A percentile compares a stretch with the other conserved stretches of the same genome.
Evolutionary conservation across 2,329 filamentous ascomycete species (phyloP).

Genomic region (Exophiala dermatitidis): DNA sequence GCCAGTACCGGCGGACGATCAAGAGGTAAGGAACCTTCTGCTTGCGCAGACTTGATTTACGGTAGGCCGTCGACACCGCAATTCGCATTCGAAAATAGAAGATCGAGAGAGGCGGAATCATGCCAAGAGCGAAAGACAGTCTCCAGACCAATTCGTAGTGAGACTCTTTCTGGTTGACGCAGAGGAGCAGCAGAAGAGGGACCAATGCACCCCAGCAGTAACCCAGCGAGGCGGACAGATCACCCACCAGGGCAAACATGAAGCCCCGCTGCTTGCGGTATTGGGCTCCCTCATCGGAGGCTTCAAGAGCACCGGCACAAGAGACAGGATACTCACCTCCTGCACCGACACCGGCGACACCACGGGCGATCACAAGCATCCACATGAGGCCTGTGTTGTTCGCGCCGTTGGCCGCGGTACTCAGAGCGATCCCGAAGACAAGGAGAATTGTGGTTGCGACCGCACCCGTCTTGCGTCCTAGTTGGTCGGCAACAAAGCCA

Average conservation of each 20-base stretch:
- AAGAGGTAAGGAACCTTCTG: constrained; percentile 44
- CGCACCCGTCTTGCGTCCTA: constrained; percentile 47
- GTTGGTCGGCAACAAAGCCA: constrained; percentile 44
- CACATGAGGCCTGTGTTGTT: constrained; percentile 40
- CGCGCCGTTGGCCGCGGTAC: constrained; percentile 21
- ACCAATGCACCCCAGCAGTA: constrained; percentile 47
- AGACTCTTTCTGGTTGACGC: constrained; percentile 40
- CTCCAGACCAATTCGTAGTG: constrained; percentile 43
- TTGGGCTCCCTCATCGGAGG: constrained; percentile 44
- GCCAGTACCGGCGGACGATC: constrained; percentile 45
- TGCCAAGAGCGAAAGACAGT: constrained; percentile 45
- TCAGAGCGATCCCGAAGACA: constrained; percentile 43
- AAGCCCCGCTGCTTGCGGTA: constrained; percentile 47
- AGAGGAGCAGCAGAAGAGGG: constrained; percentile 46
- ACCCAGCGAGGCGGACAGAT: constrained; percentile 46
- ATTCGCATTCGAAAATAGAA: constrained; percentile 48
- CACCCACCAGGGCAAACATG: constrained; percentile 51
- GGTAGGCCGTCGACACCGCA: constrained; percentile 45
- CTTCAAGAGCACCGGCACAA: constrained; percentile 45
- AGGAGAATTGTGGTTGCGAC: constrained; percentile 44
- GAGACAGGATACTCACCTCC: constrained; percentile 36
- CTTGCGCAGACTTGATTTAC: constrained; percentile 42
- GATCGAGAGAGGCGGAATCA: constrained; percentile 45
- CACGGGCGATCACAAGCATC: constrained; percentile 45
- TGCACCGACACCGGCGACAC: constrained; percentile 42